phyloP scores from a whole-genome alignment of 768 basidiomycete genomes.

The Lepiota venenata region DNA sequence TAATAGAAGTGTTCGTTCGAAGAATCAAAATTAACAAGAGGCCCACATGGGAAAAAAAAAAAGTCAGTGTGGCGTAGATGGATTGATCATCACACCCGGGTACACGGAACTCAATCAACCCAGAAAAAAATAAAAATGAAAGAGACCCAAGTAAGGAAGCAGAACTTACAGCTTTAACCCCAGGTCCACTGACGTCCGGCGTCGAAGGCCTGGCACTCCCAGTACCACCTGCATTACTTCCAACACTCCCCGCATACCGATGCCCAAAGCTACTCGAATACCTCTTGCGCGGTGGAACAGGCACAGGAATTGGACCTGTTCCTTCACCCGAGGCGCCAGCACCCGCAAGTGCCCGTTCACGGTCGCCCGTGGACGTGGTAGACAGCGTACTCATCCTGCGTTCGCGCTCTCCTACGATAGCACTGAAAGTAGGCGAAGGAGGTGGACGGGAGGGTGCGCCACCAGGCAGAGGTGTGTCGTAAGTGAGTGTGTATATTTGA shows the following conservation, averaged over 20 bases:
- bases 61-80: too few relatives aligned
- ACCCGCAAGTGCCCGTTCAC: constrained; percentile 17
- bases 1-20: too few relatives aligned
- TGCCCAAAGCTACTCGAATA: constrained; percentile 82
- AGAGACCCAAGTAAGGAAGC: not conserved
- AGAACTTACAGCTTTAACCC: not conserved
- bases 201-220: constrained; percentile 17
- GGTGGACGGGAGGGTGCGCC: constrained; percentile 20
- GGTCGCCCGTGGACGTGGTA: not conserved
- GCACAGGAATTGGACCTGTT: constrained; percentile 15
- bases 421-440: constrained; percentile 20
- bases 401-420: not conserved
- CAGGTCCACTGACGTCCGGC: not conserved
- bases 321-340: constrained; percentile 13
- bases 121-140: too few relatives aligned
- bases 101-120: too few relatives aligned
- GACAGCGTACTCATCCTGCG: constrained; percentile 8
- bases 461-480: constrained; percentile 14
- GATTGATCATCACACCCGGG: too few relatives aligned
- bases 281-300: constrained; percentile 44
- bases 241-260: constrained; percentile 44
- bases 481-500: constrained; percentile 9
- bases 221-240: constrained; percentile 25
- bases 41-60: too few relatives aligned
- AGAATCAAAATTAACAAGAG: too few relatives aligned